Percentiles rank a stretch among this genome's conserved stretches.
Evolutionary conservation across 106 monocot genomes (phyloP).

Genomic region (Alisma plantagoaquatica): DNA sequence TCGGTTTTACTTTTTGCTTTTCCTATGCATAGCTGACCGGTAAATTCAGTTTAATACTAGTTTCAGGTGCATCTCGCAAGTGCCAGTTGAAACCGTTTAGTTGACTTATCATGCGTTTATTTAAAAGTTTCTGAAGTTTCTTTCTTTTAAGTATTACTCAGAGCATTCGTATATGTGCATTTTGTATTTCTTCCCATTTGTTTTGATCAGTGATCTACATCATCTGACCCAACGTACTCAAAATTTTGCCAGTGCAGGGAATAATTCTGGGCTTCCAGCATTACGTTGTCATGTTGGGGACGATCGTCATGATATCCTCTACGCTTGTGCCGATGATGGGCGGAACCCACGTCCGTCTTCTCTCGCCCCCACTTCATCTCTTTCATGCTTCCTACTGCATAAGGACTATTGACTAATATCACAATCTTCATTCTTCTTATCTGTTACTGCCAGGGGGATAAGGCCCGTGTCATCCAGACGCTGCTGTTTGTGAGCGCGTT

Average conservation of each 20-base stretch:
- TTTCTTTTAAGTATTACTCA: no score
- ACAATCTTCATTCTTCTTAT: not conserved
- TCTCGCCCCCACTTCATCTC: not conserved
- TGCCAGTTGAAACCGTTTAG: no score
- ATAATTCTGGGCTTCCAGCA: slow-evolving; percentile 71
- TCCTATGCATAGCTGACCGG: no score
- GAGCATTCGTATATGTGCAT: no score
- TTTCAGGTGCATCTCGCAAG: no score
- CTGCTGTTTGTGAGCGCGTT: slow-evolving; percentile 73
- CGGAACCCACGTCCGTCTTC: slow-evolving; percentile 51
- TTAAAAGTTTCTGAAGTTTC: no score
- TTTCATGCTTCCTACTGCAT: not conserved
- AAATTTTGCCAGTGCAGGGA: slow-evolving; percentile 37
- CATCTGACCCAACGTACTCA: not conserved
- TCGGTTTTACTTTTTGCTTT: not conserved
- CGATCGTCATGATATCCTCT: slow-evolving; percentile 55
- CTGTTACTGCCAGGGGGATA: slow-evolving; percentile 46
- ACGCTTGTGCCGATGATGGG: slow-evolving; percentile 73
- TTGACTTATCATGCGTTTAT: no score
- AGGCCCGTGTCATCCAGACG: slow-evolving; percentile 78
- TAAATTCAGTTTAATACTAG: no score
- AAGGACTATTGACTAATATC: no score
- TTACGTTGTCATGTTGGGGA: slow-evolving; percentile 87
- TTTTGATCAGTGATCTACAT: no score
- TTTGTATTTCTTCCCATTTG: no score